phyloP scores from a whole-genome alignment of 1,284 basidiomycete genomes.

The Stygiomarasmius scandens region DNA sequence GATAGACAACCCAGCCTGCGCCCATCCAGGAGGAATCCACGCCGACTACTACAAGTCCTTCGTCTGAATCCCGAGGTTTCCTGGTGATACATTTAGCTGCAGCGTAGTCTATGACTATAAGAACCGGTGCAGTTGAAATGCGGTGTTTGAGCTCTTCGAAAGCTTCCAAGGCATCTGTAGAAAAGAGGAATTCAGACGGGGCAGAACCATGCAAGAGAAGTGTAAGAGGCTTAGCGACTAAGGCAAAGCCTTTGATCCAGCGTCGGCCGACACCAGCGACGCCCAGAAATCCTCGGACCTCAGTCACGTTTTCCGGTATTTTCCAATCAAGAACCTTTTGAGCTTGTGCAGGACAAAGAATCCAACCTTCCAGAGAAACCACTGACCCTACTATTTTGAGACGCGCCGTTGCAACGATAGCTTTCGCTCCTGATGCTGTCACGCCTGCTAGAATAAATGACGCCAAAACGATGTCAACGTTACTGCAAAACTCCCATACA shows the following conservation, averaged over 20 bases:
- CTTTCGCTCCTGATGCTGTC: conserved; percentile 31
- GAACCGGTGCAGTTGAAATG: conserved; percentile 26
- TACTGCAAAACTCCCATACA: conserved; percentile 25
- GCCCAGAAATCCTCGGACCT: conserved; percentile 6
- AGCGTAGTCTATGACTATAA: conserved; percentile 32
- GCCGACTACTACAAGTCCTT: conserved; percentile 31
- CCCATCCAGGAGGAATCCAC: conserved; percentile 36
- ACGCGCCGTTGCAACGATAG: conserved; percentile 21
- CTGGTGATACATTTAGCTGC: conserved; percentile 16
- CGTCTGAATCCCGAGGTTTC: conserved; percentile 13
- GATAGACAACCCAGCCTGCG: conserved; percentile 35
- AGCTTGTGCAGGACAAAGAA: conserved; percentile 25
- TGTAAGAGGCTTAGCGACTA: conserved; percentile 8
- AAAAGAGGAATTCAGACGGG: conserved; percentile 22
- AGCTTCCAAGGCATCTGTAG: conserved; percentile 21
- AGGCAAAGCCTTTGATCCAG: conserved; percentile 7
- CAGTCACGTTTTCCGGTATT: not conserved
- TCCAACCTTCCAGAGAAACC: conserved; percentile 33
- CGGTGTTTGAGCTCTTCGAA: conserved; percentile 29
- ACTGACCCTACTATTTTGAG: conserved; percentile 31
- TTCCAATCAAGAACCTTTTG: conserved; percentile 2
- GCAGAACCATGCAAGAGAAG: not conserved
- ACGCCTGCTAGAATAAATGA: conserved; percentile 27
- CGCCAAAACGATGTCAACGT: conserved; percentile 24
- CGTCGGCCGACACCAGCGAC: not conserved